Evolutionary conservation across 371 early-diverging fungal species (phyloP), one percentile per base, ranked within the genome.

Genomic region (Smittium culicis): DNA sequence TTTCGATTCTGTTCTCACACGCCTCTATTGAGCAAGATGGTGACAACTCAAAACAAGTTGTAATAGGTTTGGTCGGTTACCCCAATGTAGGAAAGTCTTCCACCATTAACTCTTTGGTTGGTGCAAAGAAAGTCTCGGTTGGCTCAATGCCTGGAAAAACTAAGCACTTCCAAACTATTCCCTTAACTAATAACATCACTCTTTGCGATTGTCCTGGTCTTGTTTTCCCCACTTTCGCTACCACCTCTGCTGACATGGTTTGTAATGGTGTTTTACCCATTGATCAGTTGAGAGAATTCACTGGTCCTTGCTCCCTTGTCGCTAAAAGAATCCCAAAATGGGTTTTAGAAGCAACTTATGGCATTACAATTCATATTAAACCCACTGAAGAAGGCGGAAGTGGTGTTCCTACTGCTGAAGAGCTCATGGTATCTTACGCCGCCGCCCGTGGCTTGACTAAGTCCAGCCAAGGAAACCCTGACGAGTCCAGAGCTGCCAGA

Each of bases 41-140:
- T 75, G 69, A 77, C 71, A 33, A 71, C 74, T 70, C 77, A 74
- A 67, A 70, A 72, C 59, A 79, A 79, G 77, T 87, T 65, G 90
- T 84, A 16, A 89, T 99, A 77, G 99, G 98, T 72, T 84, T 99
- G 66, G 94, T 99, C 45, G 99, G 99, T 30, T 99, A 99, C 78
- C 99, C 99, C 61, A 98, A 98, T 79, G 99, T 99, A 54, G 99
- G 99, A 74, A 99, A 99, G 81, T 94, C 94, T n/a, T 96, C 96
- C 63, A 98, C 99, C 5, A 93, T 99, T 75, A 99, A 99, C 82
- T 91, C 98, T 0, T 81, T 99, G 61, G 84, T 96, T 65, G 95
- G 98, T 25, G 84, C 90, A 63, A 98, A 98, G 74, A 85, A 88
- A 63, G 99, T 99, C 17, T 88, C 93, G 29, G 99, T 99, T 27